Evolutionary conservation across 306 rosid genomes (phyloP), one percentile per base, ranked within the genome.

Genomic region (Rosa multiflora): DNA sequence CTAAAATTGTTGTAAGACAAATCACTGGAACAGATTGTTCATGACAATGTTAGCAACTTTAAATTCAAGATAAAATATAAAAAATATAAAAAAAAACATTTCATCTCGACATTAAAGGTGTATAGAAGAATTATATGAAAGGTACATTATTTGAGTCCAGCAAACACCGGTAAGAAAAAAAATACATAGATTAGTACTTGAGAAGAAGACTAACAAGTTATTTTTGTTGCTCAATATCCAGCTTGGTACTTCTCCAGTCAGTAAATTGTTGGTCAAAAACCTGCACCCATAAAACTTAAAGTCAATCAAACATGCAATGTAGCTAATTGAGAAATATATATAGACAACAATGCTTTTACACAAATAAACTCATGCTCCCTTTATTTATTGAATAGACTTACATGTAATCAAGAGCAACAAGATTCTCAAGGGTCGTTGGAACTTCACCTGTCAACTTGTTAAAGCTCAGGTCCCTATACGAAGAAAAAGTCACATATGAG

Each of bases 1-100:
- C 91, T 85, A 78, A 94, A 92, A 71, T 91, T 91, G 88, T 94
- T 94, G 86, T 85, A 85, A 78, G 98, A 91, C 84, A 94, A 83
- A 84, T 94, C 97, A 18, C 98, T 94, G 91, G 61, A 29, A 29
- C 29, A 29, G 29, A 78, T 67, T 67, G 66, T 66, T 61, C 32
- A 59, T 61, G 48, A 20, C 76, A 82, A 74, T 58, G 64, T 51
- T 70, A 61, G 69, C 35, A 66, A 64, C 37, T 39, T 53, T 81
- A 29, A 35, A 10, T 49, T 3, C 10, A 40, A 32, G 2, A 32
- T 1, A 32, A 32, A 32, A 32, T 32, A 8, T 29, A 39, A 39
- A 39, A 68, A 42, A 64, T n/a, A n/a, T n/a, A n/a, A n/a, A n/a
- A 63, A 15, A 32, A 74, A 5, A 29, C 1, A 62, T 32, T 10